Base-by-base conservation (phyloP, 176 grass and related monocot species). In the Typha latifolia region DNA sequence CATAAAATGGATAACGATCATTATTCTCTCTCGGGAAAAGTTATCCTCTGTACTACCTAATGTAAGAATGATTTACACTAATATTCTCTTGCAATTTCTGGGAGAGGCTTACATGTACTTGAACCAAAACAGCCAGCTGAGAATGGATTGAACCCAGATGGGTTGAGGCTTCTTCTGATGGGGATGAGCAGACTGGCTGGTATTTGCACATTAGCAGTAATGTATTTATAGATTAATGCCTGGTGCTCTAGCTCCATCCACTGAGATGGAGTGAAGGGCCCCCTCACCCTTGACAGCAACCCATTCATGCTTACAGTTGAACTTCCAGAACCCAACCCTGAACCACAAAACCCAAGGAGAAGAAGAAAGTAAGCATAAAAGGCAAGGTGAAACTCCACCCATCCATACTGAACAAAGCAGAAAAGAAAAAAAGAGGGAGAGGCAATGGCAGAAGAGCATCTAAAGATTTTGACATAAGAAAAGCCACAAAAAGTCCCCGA, bases 191-290 rank as follows among this genome's bases (percentile, higher is more conserved):
- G 81, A 65, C 71, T 86, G 62, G 87, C 66, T 0, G 92, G 87
- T 26, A 91, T 78, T 19, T 87, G 85, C 29, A 72, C 80, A 80
- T 88, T 96, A 32, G 80, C 84, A 24, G 74, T 74, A 48, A 96
- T 84, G 75, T 89, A 82, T 65, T 91, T 96, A 75, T 96, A 96
- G 66, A 96, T 91, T 71, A 96, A 69, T 15, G 92, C 87, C 73
- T 91, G 92, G 74, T 88, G 92, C 66, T 96, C 92, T 62, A 96
- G 73, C 67, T 96, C 87, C 85, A 96, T 87, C 91, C 91, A 96
- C 77, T 96, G 91, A 23, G 91, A 83, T 16, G 84, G 85, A 5
- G 91, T 96, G 71, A 96, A 96, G 8, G 91, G 87, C 26, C 84
- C 84, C 77, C 87, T 91, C 62, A 91, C 68, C 71, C 87, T 83